A percentile compares a stretch with the other conserved stretches of the same genome.
These are phyloP conservation scores for Prototheca cutis DNA, from an alignment of 163 green algal species.

Conservation along the genomic window DNA sequence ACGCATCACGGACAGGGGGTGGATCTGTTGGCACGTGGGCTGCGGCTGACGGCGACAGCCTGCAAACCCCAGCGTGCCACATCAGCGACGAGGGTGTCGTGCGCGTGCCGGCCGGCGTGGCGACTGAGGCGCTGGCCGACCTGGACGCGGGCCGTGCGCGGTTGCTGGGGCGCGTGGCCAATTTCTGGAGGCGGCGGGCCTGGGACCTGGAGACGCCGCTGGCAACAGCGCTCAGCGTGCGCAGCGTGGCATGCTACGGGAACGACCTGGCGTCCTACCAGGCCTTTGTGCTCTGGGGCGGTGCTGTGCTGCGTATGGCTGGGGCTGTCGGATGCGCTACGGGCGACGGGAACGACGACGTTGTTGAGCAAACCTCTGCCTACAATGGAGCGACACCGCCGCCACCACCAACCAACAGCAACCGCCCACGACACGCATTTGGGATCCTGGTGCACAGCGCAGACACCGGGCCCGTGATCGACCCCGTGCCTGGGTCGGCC, in stretches of 20 bases:
- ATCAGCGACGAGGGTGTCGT: constrained; percentile 55
- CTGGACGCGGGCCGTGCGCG: constrained; percentile 61
- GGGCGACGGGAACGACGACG: no score
- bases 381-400: no score
- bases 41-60: no score
- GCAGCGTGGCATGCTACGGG: constrained; percentile 72
- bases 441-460: constrained; percentile 58
- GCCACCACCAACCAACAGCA: no score
- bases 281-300: constrained; percentile 82
- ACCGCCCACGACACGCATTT: constrained; percentile 27
- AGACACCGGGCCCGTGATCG: not conserved
- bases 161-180: constrained; percentile 48
- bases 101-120: constrained; percentile 55
- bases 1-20: no score
- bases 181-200: constrained; percentile 59
- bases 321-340: no score
- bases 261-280: constrained; percentile 51
- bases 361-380: no score
- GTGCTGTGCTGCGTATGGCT: constrained; percentile 67
- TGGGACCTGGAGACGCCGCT: constrained; percentile 49
- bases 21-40: no score
- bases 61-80: no score
- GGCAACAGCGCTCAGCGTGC: constrained; percentile 55
- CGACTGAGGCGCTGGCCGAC: constrained; percentile 26
- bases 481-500: not conserved